Evolutionary conservation across 495 filamentous ascomycete species (phyloP), one percentile per base, ranked within the genome.

Genomic region (Hypoxylon fuscum): DNA sequence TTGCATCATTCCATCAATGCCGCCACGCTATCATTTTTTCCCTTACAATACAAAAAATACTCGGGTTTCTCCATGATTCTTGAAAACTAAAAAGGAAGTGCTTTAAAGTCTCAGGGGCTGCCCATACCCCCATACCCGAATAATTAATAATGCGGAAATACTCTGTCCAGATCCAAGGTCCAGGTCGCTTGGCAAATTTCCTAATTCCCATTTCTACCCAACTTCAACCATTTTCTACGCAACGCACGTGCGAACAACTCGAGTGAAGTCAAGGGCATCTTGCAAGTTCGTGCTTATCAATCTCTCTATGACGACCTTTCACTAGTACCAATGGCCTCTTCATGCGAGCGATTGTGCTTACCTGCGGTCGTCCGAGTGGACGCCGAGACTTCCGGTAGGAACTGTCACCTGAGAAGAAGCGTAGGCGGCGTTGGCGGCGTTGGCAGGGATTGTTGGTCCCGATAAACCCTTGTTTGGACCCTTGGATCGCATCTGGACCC

Each of bases 311-410:
- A 29, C 38, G 34, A 14, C 15, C 15, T 15, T 18, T 35, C 50
- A 42, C 25, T 27, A 17, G 48, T 27, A 31, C 40, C 44, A 60
- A 61, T 54, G 27, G 31, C 14, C 20, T 41, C 35, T 35, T 29
- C 18, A 14, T 25, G 25, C 37, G 48, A 42, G 7, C 11, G 31
- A 40, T 45, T 49, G 47, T 66, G 57, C 53, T 62, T 66, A 44
- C 37, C 43, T 32, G 21, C 57, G 21, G 57, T 23, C 12, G 47
- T 54, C 47, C 52, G 42, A 62, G 44, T 62, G 53, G 63, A 62
- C 27, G 41, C 63, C 63, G 63, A 66, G 40, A 38, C 57, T 53
- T 66, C 63, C 63, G 63, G 63, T 41, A 53, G 52, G 53, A 66
- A 32, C 59, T 22, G 46, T 62, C 54, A 64, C 54, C 44, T 60